Percentiles rank a stretch among this genome's conserved stretches.
Evolutionary conservation across 108 stramenopile species (phyloP).

Genomic region (Thalassiosira profunda): DNA sequence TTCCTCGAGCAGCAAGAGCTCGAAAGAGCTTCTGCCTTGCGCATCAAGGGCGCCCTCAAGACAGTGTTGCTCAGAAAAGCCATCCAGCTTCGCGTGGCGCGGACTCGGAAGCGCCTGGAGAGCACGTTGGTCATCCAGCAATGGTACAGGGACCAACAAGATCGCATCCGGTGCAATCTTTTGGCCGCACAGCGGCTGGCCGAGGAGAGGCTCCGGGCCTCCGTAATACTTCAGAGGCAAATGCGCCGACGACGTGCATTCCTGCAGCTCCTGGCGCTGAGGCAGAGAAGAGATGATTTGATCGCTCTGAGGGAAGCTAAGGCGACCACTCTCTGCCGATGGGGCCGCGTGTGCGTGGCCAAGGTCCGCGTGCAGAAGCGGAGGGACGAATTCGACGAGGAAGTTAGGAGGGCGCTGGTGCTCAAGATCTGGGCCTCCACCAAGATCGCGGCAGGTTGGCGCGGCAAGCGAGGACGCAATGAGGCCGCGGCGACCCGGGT

Average conservation of each 20-base stretch:
- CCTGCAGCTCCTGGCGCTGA: background rate
- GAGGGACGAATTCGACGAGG: conserved; percentile 30
- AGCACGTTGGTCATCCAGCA: conserved; percentile 18
- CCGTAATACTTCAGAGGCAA: conserved; percentile 19
- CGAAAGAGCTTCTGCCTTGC: background rate
- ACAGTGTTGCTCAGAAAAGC: conserved; percentile 15
- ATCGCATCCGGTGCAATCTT: conserved; percentile 2
- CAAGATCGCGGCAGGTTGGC: conserved; percentile 36
- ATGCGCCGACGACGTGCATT: conserved; percentile 8
- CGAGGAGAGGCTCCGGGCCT: conserved; percentile 2
- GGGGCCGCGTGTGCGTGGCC: conserved; percentile 23
- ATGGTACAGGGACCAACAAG: conserved; percentile 20
- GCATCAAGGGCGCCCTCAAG: background rate
- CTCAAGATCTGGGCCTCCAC: conserved; percentile 38
- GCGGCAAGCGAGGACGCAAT: conserved; percentile 52
- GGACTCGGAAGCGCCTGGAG: conserved; percentile 14
- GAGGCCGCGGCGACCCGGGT: conserved; percentile 10
- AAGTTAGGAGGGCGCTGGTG: conserved; percentile 12
- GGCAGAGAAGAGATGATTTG: conserved; percentile 4
- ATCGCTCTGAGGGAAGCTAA: conserved; percentile 6
- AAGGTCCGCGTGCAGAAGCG: conserved; percentile 14
- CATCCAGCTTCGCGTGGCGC: conserved; percentile 3
- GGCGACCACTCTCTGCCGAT: conserved; percentile 26
- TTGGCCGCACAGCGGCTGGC: conserved; percentile 1
- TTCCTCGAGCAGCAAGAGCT: conserved; percentile 14